A percentile compares a stretch with the other conserved stretches of the same genome.
Evolutionary conservation across 2,329 filamentous ascomycete species (phyloP).

Genomic region (Aspergillus sp.): DNA sequence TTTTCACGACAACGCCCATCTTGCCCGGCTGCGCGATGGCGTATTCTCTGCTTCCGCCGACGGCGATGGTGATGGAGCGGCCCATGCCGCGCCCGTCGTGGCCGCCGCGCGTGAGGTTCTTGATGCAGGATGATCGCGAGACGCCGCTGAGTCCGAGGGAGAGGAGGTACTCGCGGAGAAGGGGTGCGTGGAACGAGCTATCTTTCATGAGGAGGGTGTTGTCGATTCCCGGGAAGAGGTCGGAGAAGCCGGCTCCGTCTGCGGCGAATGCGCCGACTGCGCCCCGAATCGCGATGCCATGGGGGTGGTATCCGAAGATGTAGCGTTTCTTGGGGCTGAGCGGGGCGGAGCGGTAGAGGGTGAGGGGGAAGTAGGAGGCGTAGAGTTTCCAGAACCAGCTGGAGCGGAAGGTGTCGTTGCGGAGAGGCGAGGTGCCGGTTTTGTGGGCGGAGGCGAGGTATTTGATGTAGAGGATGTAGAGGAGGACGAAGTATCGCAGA

Average conservation of each 20-base stretch:
- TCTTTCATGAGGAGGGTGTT: constrained; percentile 82
- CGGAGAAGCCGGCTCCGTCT: constrained; percentile 70
- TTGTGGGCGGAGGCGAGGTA: constrained; percentile 66
- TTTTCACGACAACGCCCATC: constrained; percentile 66
- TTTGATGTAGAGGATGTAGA: constrained; percentile 68
- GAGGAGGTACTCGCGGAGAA: constrained; percentile 80
- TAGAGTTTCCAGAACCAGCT: constrained; percentile 73
- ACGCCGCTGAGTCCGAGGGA: constrained; percentile 73
- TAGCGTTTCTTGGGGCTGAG: constrained; percentile 75
- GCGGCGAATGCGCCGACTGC: constrained; percentile 78
- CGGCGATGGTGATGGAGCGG: constrained; percentile 82
- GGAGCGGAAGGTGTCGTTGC: constrained; percentile 66
- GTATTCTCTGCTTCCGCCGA: constrained; percentile 78
- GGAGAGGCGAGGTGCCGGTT: constrained; percentile 63
- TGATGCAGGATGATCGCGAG: constrained; percentile 75
- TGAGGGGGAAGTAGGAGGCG: constrained; percentile 76
- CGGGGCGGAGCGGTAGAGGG: constrained; percentile 70
- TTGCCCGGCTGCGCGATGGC: constrained; percentile 73
- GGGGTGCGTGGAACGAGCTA: constrained; percentile 75
- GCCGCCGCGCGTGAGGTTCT: constrained; percentile 69
- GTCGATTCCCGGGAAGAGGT: constrained; percentile 80
- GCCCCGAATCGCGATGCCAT: constrained; percentile 83
- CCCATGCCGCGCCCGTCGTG: constrained; percentile 71
- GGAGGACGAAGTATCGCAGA: constrained; percentile 63
- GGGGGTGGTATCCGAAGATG: constrained; percentile 85